Evolutionary conservation across 306 rosid species (phyloP), one percentile per base, ranked within the genome.

Genomic region (Prunus kanzakura): DNA sequence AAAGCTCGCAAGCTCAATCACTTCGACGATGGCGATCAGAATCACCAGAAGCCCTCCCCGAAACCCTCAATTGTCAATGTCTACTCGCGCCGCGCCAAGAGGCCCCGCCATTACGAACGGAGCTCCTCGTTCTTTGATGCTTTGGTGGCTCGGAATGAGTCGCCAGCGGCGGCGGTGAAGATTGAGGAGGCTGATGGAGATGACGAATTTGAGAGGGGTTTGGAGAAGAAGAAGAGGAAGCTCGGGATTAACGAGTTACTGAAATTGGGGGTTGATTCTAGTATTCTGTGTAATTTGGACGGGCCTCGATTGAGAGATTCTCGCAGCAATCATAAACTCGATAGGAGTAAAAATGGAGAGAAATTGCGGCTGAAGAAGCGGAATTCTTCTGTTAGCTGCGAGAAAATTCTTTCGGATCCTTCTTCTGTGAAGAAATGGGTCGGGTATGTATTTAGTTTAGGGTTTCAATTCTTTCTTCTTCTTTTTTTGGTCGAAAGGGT

Each of bases 251-350:
- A 81, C 14, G 98, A 94, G 78, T 65, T 94, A 72, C 84, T 78
- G 69, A 91, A 89, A 70, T 83, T 94, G 79, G 97, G 96, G 6
- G 88, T 87, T n/a, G 93, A 92, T 84, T 86, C 88, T 69, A 84
- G 75, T 20, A 77, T 82, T 3, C 3, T 90, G 74, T 81, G 77
- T 19, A 79, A 70, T 3, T 41, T 87, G 25, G 87, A 89, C 43
- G 84, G 89, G 55, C 94, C 97, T 50, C 80, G 97, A 66, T 81
- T 90, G 90, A 85, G 98, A 79, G 94, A 89, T 76, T 89, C 88
- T 38, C 89, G 99, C n/a, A 81, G 25, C 69, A 58, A 79, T 72
- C 76, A 57, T 22, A 80, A 79, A 46, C 32, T 18, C 29, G 64
- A 6, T 51, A 25, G 63, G 16, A 70, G 64, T 72, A 73, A 35